phyloP scores from a whole-genome alignment of 495 filamentous ascomycete genomes.

The Aspergillus ostianus region DNA sequence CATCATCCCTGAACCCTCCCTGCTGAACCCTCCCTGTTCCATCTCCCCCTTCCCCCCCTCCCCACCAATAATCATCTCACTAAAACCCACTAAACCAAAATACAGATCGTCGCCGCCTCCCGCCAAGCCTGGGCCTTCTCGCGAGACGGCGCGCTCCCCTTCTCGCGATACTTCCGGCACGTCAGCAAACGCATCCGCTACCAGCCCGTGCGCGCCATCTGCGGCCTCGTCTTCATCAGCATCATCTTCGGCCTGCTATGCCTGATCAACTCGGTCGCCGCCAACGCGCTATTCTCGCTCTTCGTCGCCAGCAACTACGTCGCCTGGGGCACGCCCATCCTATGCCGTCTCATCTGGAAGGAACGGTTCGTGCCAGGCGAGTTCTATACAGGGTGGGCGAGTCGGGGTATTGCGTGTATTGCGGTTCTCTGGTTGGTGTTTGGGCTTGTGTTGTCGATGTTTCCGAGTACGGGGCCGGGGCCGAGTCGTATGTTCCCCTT shows the following conservation, averaged over 20 bases:
- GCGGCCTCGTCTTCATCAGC: slow-evolving; percentile 51
- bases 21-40: no score
- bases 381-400: slow-evolving; percentile 53
- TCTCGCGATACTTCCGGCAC: slow-evolving; percentile 56
- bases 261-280: slow-evolving; percentile 54
- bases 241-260: slow-evolving; percentile 54
- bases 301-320: slow-evolving; percentile 58
- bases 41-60: slow-evolving; percentile 17
- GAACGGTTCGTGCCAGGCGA: slow-evolving; percentile 56
- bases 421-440: slow-evolving; percentile 55
- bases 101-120: slow-evolving; percentile 48
- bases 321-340: slow-evolving; percentile 58
- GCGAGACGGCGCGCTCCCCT: slow-evolving; percentile 56
- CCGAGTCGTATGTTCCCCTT: slow-evolving; percentile 39
- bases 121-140: slow-evolving; percentile 58
- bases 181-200: slow-evolving; percentile 50
- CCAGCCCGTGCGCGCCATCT: slow-evolving; percentile 56
- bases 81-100: background rate
- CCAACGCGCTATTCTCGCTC: slow-evolving; percentile 58
- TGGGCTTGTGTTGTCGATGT: slow-evolving; percentile 54
- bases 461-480: slow-evolving; percentile 52
- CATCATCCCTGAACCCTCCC: no score
- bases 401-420: slow-evolving; percentile 47
- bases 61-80: no score
- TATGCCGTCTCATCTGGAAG: slow-evolving; percentile 58